These are phyloP conservation scores for Fomes fomentarius DNA, from an alignment of 1,284 basidiomycete species.

Conservation along the genomic window DNA sequence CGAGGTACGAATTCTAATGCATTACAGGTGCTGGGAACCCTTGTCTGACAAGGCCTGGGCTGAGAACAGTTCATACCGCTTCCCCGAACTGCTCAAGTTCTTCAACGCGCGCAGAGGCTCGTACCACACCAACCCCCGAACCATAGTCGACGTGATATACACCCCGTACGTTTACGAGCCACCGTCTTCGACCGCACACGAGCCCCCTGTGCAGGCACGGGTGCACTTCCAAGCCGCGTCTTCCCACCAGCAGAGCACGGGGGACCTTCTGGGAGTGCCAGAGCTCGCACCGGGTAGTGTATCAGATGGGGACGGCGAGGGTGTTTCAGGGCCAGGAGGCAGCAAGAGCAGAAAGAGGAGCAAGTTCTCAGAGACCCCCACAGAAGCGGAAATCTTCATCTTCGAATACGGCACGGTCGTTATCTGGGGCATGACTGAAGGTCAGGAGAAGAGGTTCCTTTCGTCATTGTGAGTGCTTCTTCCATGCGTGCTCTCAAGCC, in stretches of 20 bases:
- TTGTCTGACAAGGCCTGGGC: slow-evolving; percentile 1
- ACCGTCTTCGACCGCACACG: slow-evolving; percentile 30
- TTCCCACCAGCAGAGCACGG: slow-evolving; percentile 32
- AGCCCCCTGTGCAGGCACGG: slow-evolving; percentile 26
- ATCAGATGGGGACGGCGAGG: slow-evolving; percentile 16
- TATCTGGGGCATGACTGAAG: slow-evolving; percentile 96
- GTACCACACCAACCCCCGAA: slow-evolving; percentile 83
- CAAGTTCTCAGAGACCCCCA: slow-evolving; percentile 66
- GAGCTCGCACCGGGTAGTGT: slow-evolving; percentile 54
- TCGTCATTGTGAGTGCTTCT: slow-evolving; percentile 75
- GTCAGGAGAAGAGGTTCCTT: slow-evolving; percentile 88
- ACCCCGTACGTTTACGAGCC: slow-evolving; percentile 80
- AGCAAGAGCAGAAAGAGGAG: slow-evolving; percentile 49
- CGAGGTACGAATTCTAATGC: slow-evolving; percentile 60
- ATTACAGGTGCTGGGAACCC: background rate
- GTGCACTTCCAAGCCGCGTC: slow-evolving; percentile 34
- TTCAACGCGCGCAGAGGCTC: slow-evolving; percentile 80
- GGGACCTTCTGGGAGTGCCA: slow-evolving; percentile 74
- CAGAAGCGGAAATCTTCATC: slow-evolving; percentile 88
- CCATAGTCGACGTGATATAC: slow-evolving; percentile 83
- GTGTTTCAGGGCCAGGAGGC: slow-evolving; percentile 16
- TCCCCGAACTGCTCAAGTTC: slow-evolving; percentile 87
- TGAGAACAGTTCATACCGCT: slow-evolving; percentile 86
- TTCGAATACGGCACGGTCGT: slow-evolving; percentile 95
- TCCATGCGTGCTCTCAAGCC: background rate